phyloP scores from a whole-genome alignment of 1,139 yeast species.

The Candida freyschussii region DNA sequence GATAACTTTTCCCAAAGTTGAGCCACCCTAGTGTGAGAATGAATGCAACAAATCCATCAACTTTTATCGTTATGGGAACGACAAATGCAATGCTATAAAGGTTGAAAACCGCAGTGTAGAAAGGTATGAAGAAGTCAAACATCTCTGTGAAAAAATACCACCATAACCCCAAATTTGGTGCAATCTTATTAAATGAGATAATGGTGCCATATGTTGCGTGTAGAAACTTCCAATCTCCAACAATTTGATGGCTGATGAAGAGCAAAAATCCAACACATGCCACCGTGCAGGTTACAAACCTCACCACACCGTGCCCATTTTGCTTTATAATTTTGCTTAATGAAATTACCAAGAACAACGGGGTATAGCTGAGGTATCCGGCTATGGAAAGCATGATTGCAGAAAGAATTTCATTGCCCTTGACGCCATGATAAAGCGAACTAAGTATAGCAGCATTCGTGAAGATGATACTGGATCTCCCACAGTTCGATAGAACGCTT shows the following conservation, averaged over 20 bases:
- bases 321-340: conserved; percentile 32
- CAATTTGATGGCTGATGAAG: conserved; percentile 35
- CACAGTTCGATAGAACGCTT: conserved; percentile 57
- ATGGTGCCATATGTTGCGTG: conserved; percentile 58
- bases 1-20: conserved; percentile 77
- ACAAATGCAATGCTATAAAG: conserved; percentile 64
- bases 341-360: conserved; percentile 54
- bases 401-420: conserved; percentile 39
- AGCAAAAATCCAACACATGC: conserved; percentile 33
- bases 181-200: conserved; percentile 58
- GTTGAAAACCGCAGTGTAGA: conserved; percentile 81
- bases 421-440: conserved; percentile 43
- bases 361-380: conserved; percentile 59
- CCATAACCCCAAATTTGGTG: conserved; percentile 84
- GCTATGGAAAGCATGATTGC: conserved; percentile 58
- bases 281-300: conserved; percentile 11
- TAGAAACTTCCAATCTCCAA: conserved; percentile 50
- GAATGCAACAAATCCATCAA: conserved; percentile 68
- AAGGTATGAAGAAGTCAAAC: conserved; percentile 83
- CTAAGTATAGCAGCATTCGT: conserved; percentile 53
- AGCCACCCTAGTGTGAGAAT: conserved; percentile 62
- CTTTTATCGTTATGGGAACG: conserved; percentile 69
- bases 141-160: conserved; percentile 97
- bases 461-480: conserved; percentile 64
- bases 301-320: conserved; percentile 15